Base-by-base conservation (phyloP, 768 basidiomycete genomes). In the Lentinus tigrinus region DNA sequence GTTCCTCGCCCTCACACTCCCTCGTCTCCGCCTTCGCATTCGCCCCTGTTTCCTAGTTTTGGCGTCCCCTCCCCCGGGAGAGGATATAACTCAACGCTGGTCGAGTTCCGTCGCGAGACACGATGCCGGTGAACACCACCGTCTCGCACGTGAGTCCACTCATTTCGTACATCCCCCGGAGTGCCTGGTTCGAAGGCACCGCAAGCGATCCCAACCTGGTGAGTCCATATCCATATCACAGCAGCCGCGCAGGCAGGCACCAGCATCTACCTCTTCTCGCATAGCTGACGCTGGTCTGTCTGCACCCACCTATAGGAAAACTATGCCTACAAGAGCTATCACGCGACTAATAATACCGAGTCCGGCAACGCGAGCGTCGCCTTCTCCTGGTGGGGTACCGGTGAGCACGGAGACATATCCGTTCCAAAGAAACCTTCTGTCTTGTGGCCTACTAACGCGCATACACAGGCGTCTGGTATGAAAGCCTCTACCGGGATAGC, bases 111-210 rank as follows among this genome's bases (percentile, higher is more conserved):
- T 40, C 37, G n/a, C 16, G 39, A 40, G 37, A 47, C 43, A 42
- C 24, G 31, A 62, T 61, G 58, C 51, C 53, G 42, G 27, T 31
- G 27, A 67, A 67, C 54, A 62, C 53, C 40, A 65, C 62, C 27
- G 62, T 65, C 43, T 58, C 62, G 42, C 57, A 67, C 44, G 47
- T 56, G 37, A 67, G 66, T 52, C 66, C 66, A 3, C 52, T 59
- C 53, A 52, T 67, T 8, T 40, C 58, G 14, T 67, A 67, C 44
- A 57, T 65, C n/a, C 66, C 66, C 1, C 57, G 58, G 4, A 57
- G 49, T n/a, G 58, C 65, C 17, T 67, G 66, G 66, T 60, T 40
- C 28, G 60, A 60, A 21, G 60, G 40, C n/a, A 47, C 40, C 11
- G 19, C 28, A 13, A 42, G 19, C 34, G 65, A 63, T 34, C 36